phyloP scores from a whole-genome alignment of 2,329 filamentous ascomycete species.

The Hypoxylon sp. region DNA sequence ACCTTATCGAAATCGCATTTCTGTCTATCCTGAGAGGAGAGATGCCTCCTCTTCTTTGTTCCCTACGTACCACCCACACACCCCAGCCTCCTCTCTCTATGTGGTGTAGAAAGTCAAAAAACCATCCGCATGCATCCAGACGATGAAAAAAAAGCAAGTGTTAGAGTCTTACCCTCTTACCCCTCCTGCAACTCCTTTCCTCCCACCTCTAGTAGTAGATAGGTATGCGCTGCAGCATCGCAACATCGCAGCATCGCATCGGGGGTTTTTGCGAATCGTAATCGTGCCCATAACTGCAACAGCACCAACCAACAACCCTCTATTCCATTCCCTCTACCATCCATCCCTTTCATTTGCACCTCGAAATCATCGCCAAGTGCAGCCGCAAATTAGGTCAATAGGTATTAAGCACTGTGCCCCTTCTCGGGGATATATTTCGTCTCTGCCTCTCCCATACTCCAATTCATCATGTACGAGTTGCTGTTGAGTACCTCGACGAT shows the following conservation, averaged over 20 bases:
- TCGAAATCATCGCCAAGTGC: conserved; percentile 6
- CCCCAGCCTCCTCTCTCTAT: conserved; percentile 17
- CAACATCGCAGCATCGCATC: conserved; percentile 21
- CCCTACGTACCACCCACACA: background rate
- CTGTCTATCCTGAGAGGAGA: conserved; percentile 8
- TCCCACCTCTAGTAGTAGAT: conserved; percentile 1
- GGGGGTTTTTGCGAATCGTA: conserved; percentile 31
- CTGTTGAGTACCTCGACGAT: background rate
- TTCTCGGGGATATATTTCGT: conserved; percentile 1
- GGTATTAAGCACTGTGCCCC: conserved; percentile 20
- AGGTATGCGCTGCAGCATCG: conserved; percentile 14
- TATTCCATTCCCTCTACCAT: conserved; percentile 2
- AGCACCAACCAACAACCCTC: conserved; percentile 2
- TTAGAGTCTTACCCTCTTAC: conserved; percentile 8
- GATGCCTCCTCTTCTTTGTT: conserved; percentile 6
- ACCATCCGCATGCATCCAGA: conserved; percentile 18
- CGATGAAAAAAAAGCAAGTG: conserved; percentile 7
- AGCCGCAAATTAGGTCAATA: conserved; percentile 27
- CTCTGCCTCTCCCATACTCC: background rate
- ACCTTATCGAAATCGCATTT: conserved; percentile 18
- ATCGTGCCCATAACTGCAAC: conserved; percentile 31
- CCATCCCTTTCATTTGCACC: background rate
- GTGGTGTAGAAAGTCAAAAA: conserved; percentile 15
- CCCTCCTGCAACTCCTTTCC: background rate
- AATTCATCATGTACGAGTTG: background rate